Evolutionary conservation across 768 basidiomycete genomes (phyloP).

Genomic region (Nevesoporus exiguus): DNA sequence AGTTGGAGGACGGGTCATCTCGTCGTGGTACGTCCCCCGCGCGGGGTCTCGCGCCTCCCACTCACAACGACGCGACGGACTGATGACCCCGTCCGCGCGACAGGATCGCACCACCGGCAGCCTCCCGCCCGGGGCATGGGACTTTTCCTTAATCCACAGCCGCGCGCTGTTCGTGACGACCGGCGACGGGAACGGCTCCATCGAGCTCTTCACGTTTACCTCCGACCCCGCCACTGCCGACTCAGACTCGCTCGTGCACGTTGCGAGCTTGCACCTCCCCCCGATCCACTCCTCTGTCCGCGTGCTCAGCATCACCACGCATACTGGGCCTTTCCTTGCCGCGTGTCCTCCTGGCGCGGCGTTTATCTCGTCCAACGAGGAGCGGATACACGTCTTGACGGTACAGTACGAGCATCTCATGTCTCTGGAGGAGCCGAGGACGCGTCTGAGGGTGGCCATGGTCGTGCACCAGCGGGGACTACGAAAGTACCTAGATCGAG

Average conservation of each 20-base stretch:
- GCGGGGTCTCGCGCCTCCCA: not conserved
- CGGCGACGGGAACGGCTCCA: conserved; percentile 30
- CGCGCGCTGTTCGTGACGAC: conserved; percentile 44
- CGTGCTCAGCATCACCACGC: conserved; percentile 24
- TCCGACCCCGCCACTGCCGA: conserved; percentile 2
- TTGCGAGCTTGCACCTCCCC: conserved; percentile 18
- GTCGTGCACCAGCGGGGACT: conserved; percentile 35
- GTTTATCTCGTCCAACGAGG: conserved; percentile 28
- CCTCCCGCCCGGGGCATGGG: conserved; percentile 32
- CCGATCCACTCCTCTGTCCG: conserved; percentile 1
- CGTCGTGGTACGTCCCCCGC: conserved; percentile 39
- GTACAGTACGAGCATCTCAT: conserved; percentile 20
- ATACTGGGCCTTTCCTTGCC: conserved; percentile 35
- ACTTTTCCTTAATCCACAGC: conserved; percentile 47
- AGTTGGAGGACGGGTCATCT: conserved; percentile 47
- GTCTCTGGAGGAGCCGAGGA: not conserved
- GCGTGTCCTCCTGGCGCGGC: conserved; percentile 18
- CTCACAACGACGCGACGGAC: not conserved
- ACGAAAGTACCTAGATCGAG: conserved; percentile 15
- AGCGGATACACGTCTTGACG: conserved; percentile 21
- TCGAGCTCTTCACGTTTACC: conserved; percentile 43
- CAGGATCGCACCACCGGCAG: conserved; percentile 29
- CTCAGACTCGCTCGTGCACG: conserved; percentile 12
- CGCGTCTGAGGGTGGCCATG: conserved; percentile 20
- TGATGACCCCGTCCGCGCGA: not conserved